Conservation (phyloP, 2,329 filamentous ascomycete genomes). For the Alternaria burnsii region DNA sequence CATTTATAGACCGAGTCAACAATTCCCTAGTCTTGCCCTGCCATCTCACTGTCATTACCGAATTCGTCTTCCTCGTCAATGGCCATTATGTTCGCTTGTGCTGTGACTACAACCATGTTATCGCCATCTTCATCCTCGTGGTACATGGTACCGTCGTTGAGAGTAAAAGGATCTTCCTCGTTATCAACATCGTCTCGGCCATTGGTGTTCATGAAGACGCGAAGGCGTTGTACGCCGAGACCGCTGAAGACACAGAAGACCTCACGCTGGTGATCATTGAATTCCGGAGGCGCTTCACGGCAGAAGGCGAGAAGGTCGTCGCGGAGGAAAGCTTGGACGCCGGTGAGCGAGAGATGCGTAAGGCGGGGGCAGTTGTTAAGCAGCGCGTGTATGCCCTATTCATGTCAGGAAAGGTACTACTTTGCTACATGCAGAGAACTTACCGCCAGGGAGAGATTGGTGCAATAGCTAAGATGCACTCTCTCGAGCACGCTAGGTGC, state of each 20-base stretch:
- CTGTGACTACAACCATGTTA: constrained; percentile 47
- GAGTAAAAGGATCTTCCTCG: constrained; percentile 23
- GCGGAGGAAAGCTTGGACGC: constrained; percentile 87
- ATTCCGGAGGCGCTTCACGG: constrained; percentile 87
- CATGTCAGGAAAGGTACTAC: constrained; percentile 12
- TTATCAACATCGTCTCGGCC: constrained; percentile 26
- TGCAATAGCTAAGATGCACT: constrained; percentile 95
- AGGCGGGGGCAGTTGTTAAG: constrained; percentile 91
- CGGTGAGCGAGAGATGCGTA: constrained; percentile 93
- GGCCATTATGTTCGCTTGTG: constrained; percentile 48
- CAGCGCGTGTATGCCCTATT: constrained; percentile 84
- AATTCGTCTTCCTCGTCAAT: constrained; percentile 57
- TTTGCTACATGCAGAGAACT: constrained; percentile 39
- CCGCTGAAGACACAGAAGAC: constrained; percentile 99
- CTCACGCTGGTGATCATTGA: constrained; percentile 91
- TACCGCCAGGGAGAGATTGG: constrained; percentile 82
- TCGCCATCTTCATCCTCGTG: constrained; percentile 46
- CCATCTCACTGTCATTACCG: constrained; percentile 57
- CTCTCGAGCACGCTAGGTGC: constrained; percentile 79
- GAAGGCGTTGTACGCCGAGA: constrained; percentile 77
- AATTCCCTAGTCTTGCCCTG: constrained; percentile 42
- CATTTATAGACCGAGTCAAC: background rate
- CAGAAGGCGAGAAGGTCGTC: constrained; percentile 87
- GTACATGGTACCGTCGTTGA: constrained; percentile 42
- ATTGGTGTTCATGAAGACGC: constrained; percentile 75